Conservation (phyloP, 306 rosid genomes). For the Vigna radiata region DNA sequence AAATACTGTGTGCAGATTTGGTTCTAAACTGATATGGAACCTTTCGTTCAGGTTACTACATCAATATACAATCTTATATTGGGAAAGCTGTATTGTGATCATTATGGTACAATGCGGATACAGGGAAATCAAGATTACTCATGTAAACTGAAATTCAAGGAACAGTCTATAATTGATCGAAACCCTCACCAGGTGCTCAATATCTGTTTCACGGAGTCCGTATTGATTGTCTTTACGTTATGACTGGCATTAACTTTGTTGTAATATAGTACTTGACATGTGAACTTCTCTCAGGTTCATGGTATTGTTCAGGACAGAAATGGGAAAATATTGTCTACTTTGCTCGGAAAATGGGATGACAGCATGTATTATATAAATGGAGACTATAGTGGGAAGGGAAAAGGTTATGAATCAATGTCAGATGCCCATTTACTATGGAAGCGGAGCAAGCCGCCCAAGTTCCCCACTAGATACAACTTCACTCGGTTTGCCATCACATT, state of each 20-base stretch:
- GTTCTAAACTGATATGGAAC: conserved; percentile 42
- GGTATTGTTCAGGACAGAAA: conserved; percentile 81
- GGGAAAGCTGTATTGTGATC: conserved; percentile 95
- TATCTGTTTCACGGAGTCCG: conserved; percentile 33
- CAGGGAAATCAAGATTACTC: conserved; percentile 75
- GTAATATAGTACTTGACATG: conserved; percentile 22
- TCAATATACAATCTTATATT: conserved; percentile 94
- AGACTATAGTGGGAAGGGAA: conserved; percentile 80
- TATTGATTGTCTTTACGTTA: conserved; percentile 17
- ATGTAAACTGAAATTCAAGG: conserved; percentile 91
- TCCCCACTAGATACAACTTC: conserved; percentile 85
- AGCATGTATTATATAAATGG: conserved; percentile 85
- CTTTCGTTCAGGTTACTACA: conserved; percentile 77
- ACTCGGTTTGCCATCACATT: conserved; percentile 88
- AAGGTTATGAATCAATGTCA: conserved; percentile 72
- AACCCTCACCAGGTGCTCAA: conserved; percentile 89
- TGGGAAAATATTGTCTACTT: conserved; percentile 84
- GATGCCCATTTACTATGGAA: conserved; percentile 80
- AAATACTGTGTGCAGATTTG: conserved; percentile 19
- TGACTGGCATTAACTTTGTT: background rate
- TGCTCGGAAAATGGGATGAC: conserved; percentile 96
- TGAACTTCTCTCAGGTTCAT: conserved; percentile 65
- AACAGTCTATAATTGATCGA: conserved; percentile 93
- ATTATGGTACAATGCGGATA: conserved; percentile 94
- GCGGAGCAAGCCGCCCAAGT: conserved; percentile 84